Conservation (phyloP, 2,329 filamentous ascomycete genomes). For the Apiospora hydei region DNA sequence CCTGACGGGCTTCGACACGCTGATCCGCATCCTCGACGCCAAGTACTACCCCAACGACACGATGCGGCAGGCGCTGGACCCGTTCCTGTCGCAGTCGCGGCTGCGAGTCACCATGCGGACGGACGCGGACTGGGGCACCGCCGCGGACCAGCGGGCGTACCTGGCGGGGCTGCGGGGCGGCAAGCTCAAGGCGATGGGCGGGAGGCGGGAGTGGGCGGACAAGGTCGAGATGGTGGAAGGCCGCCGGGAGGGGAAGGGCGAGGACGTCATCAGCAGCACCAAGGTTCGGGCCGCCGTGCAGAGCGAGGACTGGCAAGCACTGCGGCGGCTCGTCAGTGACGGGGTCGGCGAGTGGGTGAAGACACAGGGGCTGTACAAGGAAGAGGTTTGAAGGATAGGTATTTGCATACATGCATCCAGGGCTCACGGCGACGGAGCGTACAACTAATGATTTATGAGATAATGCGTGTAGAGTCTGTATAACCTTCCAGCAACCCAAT, state of each 20-base stretch:
- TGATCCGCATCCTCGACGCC: slow-evolving; percentile 74
- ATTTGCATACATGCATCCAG: neutral
- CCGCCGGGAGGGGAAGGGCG: slow-evolving; percentile 44
- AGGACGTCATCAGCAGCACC: slow-evolving; percentile 63
- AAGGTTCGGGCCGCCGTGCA: slow-evolving; percentile 66
- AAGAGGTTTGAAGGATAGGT: neutral
- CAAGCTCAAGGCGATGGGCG: slow-evolving; percentile 60
- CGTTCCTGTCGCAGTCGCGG: slow-evolving; percentile 68
- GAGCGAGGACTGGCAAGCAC: slow-evolving; percentile 50
- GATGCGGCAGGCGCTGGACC: slow-evolving; percentile 63
- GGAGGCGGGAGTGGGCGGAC: slow-evolving; percentile 62
- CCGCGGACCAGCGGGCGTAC: slow-evolving; percentile 61
- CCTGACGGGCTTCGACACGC: slow-evolving; percentile 78
- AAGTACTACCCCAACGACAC: slow-evolving; percentile 69
- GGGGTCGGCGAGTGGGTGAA: slow-evolving; percentile 66
- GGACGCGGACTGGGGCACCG: slow-evolving; percentile 65
- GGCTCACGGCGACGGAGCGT: neutral
- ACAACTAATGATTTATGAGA: neutral
- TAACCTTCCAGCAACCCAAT: too few relatives aligned
- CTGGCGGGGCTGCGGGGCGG: slow-evolving; percentile 56
- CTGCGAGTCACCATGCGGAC: slow-evolving; percentile 71
- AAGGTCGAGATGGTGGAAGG: slow-evolving; percentile 67
- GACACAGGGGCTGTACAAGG: slow-evolving; percentile 60
- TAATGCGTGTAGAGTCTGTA: too few relatives aligned
- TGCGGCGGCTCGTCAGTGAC: slow-evolving; percentile 62